Base-by-base conservation (phyloP, 2,329 filamentous ascomycete species). In the Hypoxylon sp. region DNA sequence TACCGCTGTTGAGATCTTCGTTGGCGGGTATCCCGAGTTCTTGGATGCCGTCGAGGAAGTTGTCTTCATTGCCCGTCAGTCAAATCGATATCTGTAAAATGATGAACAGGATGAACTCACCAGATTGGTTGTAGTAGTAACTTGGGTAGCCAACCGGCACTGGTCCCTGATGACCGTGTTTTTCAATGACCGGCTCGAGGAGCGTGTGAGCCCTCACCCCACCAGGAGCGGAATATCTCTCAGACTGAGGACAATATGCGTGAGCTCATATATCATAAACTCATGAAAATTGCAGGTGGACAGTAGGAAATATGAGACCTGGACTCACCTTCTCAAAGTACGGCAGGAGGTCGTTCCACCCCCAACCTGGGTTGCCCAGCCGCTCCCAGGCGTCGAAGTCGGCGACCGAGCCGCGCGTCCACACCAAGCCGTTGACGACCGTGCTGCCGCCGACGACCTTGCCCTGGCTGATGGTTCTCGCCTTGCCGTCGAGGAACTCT, bases 281-380 rank as follows among this genome's bases (percentile, higher is more conserved):
- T 11, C 1, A 6, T n/a, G n/a, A 24, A 2, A 20, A 28, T 17
- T 4, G 46, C 17, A 43, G 34, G 20, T 19, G 6, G 17, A 19
- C 8, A 30, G 13, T 13, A 22, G 7, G 24, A 26, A 26, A 26
- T 26, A n/a, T 26, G n/a, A 7, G 22, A 19, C n/a, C 3, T 17
- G 15, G 20, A 34, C 62, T 52, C 30, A 80, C 81, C 74, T 84
- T 85, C 26, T 76, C 75, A 66, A 85, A 82, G 64, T 85, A 85
- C 0, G 80, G 82, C 0, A 82, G 70, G 10, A 87, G 70, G 20
- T 73, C 74, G 1, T 78, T 65, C 78, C 79, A 82, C 17, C 77
- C 76, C 80, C 80, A 82, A 1, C 75, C 77, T 0, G 73, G 70
- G 47, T 79, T 80, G 0, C 79, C 79, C 4, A 82, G 70, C 2